These are phyloP conservation scores for Candida neerlandica DNA, from an alignment of 1,139 yeast genomes.

Conservation along the genomic window DNA sequence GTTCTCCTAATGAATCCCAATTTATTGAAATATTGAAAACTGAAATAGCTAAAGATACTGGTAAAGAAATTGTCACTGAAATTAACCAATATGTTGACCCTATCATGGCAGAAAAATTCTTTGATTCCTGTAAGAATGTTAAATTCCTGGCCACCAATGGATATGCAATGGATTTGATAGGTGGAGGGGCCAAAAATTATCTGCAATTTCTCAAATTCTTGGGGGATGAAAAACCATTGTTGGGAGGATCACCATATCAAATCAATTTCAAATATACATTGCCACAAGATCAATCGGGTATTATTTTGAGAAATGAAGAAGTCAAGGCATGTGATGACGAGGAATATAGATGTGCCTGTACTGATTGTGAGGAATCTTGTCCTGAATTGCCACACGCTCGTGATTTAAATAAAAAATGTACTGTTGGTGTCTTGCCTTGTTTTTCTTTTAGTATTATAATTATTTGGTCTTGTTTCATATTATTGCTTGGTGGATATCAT, in stretches of 20 bases:
- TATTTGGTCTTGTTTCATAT: conserved; percentile 44
- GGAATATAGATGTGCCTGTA: conserved; percentile 81
- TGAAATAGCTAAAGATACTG: conserved; percentile 52
- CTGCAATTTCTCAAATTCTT: conserved; percentile 76
- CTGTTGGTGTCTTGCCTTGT: conserved; percentile 68
- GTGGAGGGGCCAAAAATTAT: conserved; percentile 89
- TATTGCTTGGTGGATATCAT: conserved; percentile 43
- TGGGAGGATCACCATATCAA: conserved; percentile 96
- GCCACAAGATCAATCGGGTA: conserved; percentile 21
- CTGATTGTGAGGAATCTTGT: conserved; percentile 84
- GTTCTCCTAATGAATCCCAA: conserved; percentile 80
- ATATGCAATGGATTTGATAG: conserved; percentile 93
- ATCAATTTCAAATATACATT: conserved; percentile 67
- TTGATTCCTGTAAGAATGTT: conserved; percentile 83
- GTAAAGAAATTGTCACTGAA: conserved; percentile 68
- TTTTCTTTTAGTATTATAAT: conserved; percentile 64
- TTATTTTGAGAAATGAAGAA: conserved; percentile 29
- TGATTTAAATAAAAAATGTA: conserved; percentile 43
- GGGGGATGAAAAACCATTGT: conserved; percentile 90
- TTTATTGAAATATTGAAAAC: conserved; percentile 70
- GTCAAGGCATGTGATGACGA: conserved; percentile 62
- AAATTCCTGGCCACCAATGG: conserved; percentile 96
- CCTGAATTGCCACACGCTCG: conserved; percentile 60
- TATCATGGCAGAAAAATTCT: conserved; percentile 63
- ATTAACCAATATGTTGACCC: conserved; percentile 65